Evolutionary conservation across 2,329 filamentous ascomycete genomes (phyloP).

Genomic region (Byssoonygena ceratinophila): DNA sequence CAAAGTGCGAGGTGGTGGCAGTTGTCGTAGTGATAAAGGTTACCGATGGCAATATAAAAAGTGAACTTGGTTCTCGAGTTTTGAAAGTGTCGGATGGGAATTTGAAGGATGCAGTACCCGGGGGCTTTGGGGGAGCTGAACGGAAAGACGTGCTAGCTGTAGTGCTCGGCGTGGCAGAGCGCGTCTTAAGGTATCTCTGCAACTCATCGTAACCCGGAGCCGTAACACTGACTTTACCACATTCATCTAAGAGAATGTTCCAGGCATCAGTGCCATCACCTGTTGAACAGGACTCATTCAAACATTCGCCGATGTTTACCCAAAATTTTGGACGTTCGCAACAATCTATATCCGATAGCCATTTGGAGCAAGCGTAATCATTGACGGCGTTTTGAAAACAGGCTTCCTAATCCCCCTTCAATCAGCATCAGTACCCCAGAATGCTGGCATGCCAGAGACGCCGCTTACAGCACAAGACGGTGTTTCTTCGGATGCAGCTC

Average conservation of each 20-base stretch:
- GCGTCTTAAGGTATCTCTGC: neutral
- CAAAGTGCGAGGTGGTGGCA: too few relatives aligned
- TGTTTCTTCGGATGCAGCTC: neutral
- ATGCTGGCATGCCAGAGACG: neutral
- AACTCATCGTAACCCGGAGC: neutral
- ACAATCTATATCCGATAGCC: neutral
- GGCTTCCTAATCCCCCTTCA: neutral
- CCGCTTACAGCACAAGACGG: constrained; percentile 1
- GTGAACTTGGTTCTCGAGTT: too few relatives aligned
- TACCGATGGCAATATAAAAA: too few relatives aligned
- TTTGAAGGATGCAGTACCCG: too few relatives aligned
- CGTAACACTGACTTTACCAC: neutral
- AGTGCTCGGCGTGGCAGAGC: neutral
- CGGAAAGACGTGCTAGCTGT: neutral
- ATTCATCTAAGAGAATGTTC: neutral
- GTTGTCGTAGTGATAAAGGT: too few relatives aligned
- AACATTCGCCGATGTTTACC: neutral
- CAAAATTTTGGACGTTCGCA: neutral
- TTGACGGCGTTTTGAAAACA: constrained; percentile 2
- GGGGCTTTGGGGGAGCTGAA: too few relatives aligned
- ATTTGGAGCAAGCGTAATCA: neutral
- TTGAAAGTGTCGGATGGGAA: too few relatives aligned
- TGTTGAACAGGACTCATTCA: neutral
- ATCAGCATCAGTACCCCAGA: neutral
- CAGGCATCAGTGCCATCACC: neutral